Evolutionary conservation across 768 basidiomycete genomes (phyloP), one percentile per base, ranked within the genome.

Genomic region (Chlorophyllum brunneum): DNA sequence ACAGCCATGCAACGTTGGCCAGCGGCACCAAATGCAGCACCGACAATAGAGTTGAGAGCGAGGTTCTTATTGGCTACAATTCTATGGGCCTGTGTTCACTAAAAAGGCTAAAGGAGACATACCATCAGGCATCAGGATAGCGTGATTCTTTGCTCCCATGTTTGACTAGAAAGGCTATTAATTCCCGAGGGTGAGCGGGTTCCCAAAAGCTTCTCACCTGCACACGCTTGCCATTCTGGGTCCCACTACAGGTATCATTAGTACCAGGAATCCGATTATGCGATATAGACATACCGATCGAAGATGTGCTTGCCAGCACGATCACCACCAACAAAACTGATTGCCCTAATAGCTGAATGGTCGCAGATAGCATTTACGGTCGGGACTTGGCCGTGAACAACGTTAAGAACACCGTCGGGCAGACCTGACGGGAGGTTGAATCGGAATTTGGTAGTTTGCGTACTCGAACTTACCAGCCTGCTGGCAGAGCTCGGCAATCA

Each of bases 1-100:
- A 95, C 72, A 10, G 93, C 95, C 95, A 97, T 98, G 71, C 95
- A 98, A 52, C 97, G 81, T 67, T 98, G 95, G 10, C 95, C 95
- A 26, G 95, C 95, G 58, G 95, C 95, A 49, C 95, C 95, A 58
- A 97, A 98, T 4, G 93, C 95, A 36, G 95, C 94, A 11, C 95
- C 95, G 45, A 92, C 73, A 46, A 98, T 83, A 0, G 94, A 92
- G 69, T 98, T 98, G 31, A 98, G 70, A 9, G 93, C 84, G 23
- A 91, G 76, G 59, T 97, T 95, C 67, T 87, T 91, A 72, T 95
- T 98, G 18, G 94, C 94, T 89, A 45, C 46, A 30, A 41, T 2
- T 31, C 24, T 42, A 38, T 45, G 33, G 46, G 31, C 0, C 24
- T 49, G 34, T 44, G 7, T 26, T 36, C 36, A 4, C 23, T 20